Conservation (phyloP, 768 basidiomycete species). For the Hydnum rufescens region DNA sequence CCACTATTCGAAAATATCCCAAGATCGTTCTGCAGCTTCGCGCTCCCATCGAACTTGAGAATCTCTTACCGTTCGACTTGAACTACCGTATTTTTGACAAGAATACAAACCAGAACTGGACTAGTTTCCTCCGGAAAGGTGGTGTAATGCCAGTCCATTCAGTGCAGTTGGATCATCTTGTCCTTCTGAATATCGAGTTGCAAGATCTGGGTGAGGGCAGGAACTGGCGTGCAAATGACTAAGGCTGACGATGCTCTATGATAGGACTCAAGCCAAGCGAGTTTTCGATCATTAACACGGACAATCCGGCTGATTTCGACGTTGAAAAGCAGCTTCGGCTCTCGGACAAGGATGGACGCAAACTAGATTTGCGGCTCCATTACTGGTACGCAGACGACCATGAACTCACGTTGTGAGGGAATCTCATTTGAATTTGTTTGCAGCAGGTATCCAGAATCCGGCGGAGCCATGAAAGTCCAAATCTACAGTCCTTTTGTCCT, state of each 20-base stretch:
- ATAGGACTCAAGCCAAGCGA: conserved; percentile 83
- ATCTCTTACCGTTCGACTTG: conserved; percentile 81
- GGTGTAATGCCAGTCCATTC: conserved; percentile 94
- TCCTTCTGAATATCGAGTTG: conserved; percentile 68
- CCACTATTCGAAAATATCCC: conserved; percentile 53
- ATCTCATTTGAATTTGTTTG: conserved; percentile 13
- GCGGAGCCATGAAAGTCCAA: conserved; percentile 91
- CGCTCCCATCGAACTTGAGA: conserved; percentile 90
- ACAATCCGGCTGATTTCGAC: conserved; percentile 76
- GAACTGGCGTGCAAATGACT: neutral
- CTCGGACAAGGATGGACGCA: conserved; percentile 51
- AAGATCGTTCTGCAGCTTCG: conserved; percentile 69
- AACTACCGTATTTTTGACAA: conserved; percentile 97
- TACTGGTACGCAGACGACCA: conserved; percentile 46
- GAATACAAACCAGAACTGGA: conserved; percentile 84
- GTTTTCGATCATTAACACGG: conserved; percentile 93
- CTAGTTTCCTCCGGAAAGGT: conserved; percentile 79
- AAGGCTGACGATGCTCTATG: neutral
- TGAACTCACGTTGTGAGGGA: neutral
- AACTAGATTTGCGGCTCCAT: conserved; percentile 65
- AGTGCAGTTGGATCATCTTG: conserved; percentile 74
- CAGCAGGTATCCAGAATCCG: conserved; percentile 65
- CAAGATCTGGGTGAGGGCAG: conserved; percentile 69
- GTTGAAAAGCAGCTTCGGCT: conserved; percentile 53
- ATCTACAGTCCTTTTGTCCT: conserved; percentile 81